Conservation (phyloP, 164 flowering plant species). For the Malania oleifera region DNA sequence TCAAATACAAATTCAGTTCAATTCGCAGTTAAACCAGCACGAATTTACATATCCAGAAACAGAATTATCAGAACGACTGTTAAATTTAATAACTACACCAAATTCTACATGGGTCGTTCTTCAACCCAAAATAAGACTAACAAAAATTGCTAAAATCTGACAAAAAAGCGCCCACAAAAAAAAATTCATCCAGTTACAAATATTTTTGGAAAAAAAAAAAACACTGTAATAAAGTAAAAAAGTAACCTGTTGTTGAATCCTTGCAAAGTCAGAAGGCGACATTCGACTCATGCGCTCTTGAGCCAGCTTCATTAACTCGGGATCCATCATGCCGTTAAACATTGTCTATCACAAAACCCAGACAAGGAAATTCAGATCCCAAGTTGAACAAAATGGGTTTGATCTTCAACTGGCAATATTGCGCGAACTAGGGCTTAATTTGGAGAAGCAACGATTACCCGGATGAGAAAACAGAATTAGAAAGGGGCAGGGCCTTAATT, state of each 20-base stretch:
- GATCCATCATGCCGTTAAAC: constrained; percentile 87
- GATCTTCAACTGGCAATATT: not conserved
- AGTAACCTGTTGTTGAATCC: constrained; percentile 82
- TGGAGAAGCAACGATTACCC: not conserved
- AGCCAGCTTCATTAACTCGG: constrained; percentile 76
- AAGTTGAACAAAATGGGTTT: no score
- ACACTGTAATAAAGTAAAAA: not conserved
- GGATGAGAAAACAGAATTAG: not conserved
- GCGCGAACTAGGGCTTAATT: not conserved
- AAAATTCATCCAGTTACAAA: no score
- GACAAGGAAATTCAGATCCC: no score
- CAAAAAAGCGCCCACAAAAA: no score
- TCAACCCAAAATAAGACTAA: not conserved
- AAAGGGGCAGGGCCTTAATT: no score
- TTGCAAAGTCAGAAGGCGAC: constrained; percentile 72
- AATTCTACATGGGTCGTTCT: no score
- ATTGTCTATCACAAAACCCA: constrained; percentile 14
- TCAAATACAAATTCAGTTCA: no score
- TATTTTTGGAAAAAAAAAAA: not conserved
- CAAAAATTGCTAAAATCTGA: no score
- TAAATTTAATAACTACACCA: no score
- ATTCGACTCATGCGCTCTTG: constrained; percentile 96
- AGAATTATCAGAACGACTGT: no score
- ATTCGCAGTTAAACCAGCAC: no score
- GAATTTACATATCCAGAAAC: no score